Evolutionary conservation across 2,329 filamentous ascomycete genomes (phyloP), one percentile per base, ranked within the genome.

Genomic region (Fusarium albidum): DNA sequence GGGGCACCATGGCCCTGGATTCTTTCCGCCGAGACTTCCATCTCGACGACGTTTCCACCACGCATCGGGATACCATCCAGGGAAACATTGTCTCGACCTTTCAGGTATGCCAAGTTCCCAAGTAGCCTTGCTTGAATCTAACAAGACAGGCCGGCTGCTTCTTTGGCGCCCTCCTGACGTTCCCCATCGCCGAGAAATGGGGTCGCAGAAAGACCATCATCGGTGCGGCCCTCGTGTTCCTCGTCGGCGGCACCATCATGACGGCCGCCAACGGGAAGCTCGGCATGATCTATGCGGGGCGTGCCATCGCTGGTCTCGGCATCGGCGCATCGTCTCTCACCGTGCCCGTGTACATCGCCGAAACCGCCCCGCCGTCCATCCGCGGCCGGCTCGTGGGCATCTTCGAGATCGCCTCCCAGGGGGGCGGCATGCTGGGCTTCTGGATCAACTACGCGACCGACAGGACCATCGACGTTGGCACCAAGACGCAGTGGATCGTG

Each of bases 291-390:
- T 78, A 80, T 53, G 76, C 68, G 12, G 80, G 80, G 3, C 73
- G 80, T n/a, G 79, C 79, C 35, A 74, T 82, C 51, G 77, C 78
- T 17, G 80, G 80, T 33, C 63, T 82, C n/a, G 80, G 79, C 3
- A 79, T 82, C 52, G 80, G 80, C 5, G 75, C 77, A 29, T 78
- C 77, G 0, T 80, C 79, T 2, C 72, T 81, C 11, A 74, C 79
- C 11, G 78, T 79, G 3, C 75, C 75, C 3, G 70, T 78, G 0
- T 77, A 78, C 54, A 75, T 77, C 38, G 68, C 75, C 5, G 75
- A 77, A 50, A 73, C 69, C 0, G 69, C 78, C 2, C 80, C 80
- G 3, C 78, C 79, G 1, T 78, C 77, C 4, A 81, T 82, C 52
- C 74, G 80, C 48, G 80, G 80, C 10, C 74, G 79, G 3, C 70